Evolutionary conservation across 306 rosid genomes (phyloP), one percentile per base, ranked within the genome.

Genomic region (Biancaea sappan): DNA sequence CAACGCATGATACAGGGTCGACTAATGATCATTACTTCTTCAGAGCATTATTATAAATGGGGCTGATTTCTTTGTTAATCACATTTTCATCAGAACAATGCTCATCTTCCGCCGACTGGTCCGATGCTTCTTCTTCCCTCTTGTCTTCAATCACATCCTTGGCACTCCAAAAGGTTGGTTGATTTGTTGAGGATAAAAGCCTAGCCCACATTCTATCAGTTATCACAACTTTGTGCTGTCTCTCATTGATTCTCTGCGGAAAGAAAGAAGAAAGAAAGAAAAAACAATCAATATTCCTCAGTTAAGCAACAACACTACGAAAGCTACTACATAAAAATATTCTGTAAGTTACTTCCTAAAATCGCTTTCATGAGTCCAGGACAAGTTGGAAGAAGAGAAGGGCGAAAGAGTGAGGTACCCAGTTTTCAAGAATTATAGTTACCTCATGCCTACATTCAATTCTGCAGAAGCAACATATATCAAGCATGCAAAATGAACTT

Each of bases 141-240:
- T 60, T 84, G 29, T 85, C 95, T 82, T 88, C 96, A 15, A 2
- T 6, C 44, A 52, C 71, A 73, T 47, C 87, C 76, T 82, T 90
- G 15, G 46, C 32, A 24, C 79, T 75, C 89, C 77, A 38, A 77
- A 94, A 95, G 66, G 96, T 92, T 12, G 99, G 97, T 41, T 95
- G 98, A 75, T 90, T 89, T 41, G 99, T 95, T 31, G 99, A 95
- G 34, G 93, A 90, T 65, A 95, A 83, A 73, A 92, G 96, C 87
- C 99, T 85, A 7, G 99, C 99, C 99, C 99, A 95, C 98, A 90
- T 92, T 83, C 96, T 85, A 81, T 92, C 99, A 9, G 98, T 88
- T 69, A 92, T 95, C 76, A 87, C 86, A 22, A 95, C 99, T 25
- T 88, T 83, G 88, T 88, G 87, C 75, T 75, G 90, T 57, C 83